Evolutionary conservation across 805 yeast species (phyloP).

Genomic region (Metschnikowia cerradonensis): DNA sequence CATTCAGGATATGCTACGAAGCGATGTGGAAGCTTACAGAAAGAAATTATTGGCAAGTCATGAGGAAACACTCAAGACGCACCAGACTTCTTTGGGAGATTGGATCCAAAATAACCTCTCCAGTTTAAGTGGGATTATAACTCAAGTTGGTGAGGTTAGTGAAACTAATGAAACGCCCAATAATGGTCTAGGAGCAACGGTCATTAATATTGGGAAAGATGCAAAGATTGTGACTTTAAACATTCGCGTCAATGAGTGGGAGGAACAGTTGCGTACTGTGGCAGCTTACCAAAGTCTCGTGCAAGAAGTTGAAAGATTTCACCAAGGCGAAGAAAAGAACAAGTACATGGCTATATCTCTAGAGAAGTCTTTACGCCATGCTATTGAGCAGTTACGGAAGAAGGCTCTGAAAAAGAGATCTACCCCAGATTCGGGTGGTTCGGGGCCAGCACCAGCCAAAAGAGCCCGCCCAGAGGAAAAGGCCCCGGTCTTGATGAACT

Average conservation of each 20-base stretch:
- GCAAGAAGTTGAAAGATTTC: background rate
- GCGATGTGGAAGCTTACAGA: slow-evolving; percentile 20
- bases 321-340: slow-evolving; percentile 1
- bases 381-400: slow-evolving; percentile 1
- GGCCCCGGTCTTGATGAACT: slow-evolving; percentile 18
- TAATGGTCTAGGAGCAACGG: background rate
- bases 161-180: background rate
- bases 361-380: slow-evolving; percentile 2
- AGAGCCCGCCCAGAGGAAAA: slow-evolving; percentile 11
- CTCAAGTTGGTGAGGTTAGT: background rate
- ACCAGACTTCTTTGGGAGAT: slow-evolving; percentile 12
- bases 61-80: slow-evolving; percentile 12
- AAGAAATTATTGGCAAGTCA: slow-evolving; percentile 10
- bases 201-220: background rate
- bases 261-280: background rate
- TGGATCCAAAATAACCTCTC: slow-evolving; percentile 15
- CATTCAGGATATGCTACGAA: slow-evolving; percentile 26
- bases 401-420: slow-evolving; percentile 6
- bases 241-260: slow-evolving; percentile 3
- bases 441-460: slow-evolving; percentile 7
- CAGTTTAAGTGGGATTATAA: background rate
- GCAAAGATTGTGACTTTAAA: background rate
- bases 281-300: slow-evolving; percentile 3
- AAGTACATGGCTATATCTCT: background rate
- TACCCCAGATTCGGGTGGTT: slow-evolving; percentile 2